Evolutionary conservation across 106 monocot species (phyloP).

Genomic region (Phalaenopsis aphrodite): DNA sequence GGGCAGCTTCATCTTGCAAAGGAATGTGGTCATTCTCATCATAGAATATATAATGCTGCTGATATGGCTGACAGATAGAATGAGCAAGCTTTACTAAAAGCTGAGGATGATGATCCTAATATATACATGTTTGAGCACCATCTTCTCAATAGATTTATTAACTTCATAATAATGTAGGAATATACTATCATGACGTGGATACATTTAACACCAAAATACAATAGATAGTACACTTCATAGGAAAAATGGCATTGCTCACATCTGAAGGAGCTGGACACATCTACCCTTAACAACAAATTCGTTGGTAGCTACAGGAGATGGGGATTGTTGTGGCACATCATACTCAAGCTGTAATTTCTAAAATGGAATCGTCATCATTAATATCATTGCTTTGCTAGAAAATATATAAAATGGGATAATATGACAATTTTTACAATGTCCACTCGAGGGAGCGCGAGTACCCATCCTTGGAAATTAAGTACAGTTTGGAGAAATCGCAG

Average conservation of each 20-base stretch:
- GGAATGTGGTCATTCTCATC: slow-evolving; percentile 97
- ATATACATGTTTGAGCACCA: slow-evolving; percentile 83
- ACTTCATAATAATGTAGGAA: slow-evolving; percentile 74
- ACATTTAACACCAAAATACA: slow-evolving; percentile 60
- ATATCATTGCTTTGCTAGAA: too few species aligned
- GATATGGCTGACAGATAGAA: slow-evolving; percentile 98
- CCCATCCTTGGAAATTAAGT: too few species aligned
- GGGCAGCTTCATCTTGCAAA: slow-evolving; percentile 88
- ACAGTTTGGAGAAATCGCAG: too few species aligned
- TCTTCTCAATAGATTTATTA: slow-evolving; percentile 73
- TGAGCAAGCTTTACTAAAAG: slow-evolving; percentile 73
- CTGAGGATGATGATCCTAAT: slow-evolving; percentile 78
- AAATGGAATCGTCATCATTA: slow-evolving; percentile 58
- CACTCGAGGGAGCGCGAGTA: too few species aligned
- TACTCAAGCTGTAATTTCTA: slow-evolving; percentile 83
- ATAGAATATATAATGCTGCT: slow-evolving; percentile 86
- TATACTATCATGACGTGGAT: slow-evolving; percentile 83
- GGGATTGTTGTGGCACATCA: slow-evolving; percentile 86
- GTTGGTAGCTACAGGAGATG: slow-evolving; percentile 93
- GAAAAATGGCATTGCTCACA: slow-evolving; percentile 84
- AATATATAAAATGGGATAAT: too few species aligned
- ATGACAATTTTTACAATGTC: too few species aligned
- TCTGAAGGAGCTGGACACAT: slow-evolving; percentile 95
- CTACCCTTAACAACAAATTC: slow-evolving; percentile 89
- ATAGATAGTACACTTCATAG: slow-evolving; percentile 73